A percentile compares a stretch with the other conserved stretches of the same genome.
These are phyloP conservation scores for Boletus coccyginus DNA, from an alignment of 768 basidiomycete genomes.

Conservation along the genomic window DNA sequence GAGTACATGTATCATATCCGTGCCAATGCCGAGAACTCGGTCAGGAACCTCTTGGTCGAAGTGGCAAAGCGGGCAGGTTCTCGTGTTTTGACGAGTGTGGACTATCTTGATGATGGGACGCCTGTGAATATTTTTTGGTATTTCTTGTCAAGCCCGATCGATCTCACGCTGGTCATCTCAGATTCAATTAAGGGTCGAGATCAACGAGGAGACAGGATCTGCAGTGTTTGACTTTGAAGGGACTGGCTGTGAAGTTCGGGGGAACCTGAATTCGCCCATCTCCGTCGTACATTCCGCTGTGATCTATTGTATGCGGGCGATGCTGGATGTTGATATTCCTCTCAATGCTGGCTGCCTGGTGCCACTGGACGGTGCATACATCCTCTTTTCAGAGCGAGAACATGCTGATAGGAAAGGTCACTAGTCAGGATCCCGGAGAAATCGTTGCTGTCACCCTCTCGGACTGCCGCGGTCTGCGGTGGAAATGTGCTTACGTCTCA, in stretches of 20 bases:
- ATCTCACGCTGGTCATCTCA: constrained; percentile 26
- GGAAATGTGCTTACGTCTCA: constrained; percentile 92
- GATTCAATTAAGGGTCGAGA: constrained; percentile 76
- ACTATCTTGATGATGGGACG: constrained; percentile 87
- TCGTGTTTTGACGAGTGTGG: constrained; percentile 65
- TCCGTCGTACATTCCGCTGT: constrained; percentile 86
- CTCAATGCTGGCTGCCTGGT: constrained; percentile 93
- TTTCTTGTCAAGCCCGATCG: neutral
- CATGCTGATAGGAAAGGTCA: neutral
- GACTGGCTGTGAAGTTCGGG: constrained; percentile 79
- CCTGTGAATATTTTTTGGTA: constrained; percentile 48
- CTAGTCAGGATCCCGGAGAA: constrained; percentile 77
- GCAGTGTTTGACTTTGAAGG: constrained; percentile 86
- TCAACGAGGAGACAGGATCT: constrained; percentile 68
- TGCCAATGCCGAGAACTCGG: constrained; percentile 82
- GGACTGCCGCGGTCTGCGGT: constrained; percentile 87
- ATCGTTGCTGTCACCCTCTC: constrained; percentile 76
- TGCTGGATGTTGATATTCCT: constrained; percentile 85
- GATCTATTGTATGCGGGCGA: constrained; percentile 85
- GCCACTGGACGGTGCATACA: constrained; percentile 65
- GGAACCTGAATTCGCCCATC: constrained; percentile 82
- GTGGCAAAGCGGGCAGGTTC: constrained; percentile 69
- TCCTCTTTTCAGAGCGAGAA: neutral
- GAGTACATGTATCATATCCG: constrained; percentile 93
- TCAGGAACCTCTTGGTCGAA: constrained; percentile 75